These are phyloP conservation scores for Kwoniella sp. DNA, from an alignment of 768 basidiomycete genomes.

Conservation along the genomic window DNA sequence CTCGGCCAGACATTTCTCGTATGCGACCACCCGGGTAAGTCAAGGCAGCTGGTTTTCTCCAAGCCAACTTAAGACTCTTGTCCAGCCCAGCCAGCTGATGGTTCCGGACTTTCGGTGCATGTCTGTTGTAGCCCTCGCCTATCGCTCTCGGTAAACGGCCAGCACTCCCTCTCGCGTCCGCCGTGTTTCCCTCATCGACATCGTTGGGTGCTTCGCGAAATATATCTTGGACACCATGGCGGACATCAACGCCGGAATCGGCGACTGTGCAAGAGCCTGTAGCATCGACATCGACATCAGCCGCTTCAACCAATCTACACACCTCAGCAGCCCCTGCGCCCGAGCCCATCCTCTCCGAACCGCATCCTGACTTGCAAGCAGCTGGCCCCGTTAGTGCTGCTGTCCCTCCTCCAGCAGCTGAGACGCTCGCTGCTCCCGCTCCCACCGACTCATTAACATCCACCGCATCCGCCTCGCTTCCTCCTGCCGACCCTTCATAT, in stretches of 20 bases:
- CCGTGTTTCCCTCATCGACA: conserved; percentile 4
- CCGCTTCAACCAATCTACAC: conserved; percentile 15
- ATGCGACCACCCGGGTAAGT: conserved; percentile 20
- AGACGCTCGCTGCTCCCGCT: conserved; percentile 1
- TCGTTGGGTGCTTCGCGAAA: conserved; percentile 12
- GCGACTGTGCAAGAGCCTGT: conserved; percentile 1
- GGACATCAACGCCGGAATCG: conserved; percentile 11
- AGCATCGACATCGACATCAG: conserved; percentile 7
- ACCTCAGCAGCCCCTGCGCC: conserved; percentile 9
- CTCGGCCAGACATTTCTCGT: conserved; percentile 14
- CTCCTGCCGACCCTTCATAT: conserved; percentile 9
- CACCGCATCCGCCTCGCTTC: conserved; percentile 3
- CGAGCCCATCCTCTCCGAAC: conserved; percentile 34
- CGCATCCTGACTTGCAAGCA: conserved; percentile 40
- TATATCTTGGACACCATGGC: conserved; percentile 40
- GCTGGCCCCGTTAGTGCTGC: not conserved
- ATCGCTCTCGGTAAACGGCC: conserved; percentile 42
- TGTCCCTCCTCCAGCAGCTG: not conserved
- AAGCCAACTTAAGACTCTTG: no score
- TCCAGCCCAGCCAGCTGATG: no score
- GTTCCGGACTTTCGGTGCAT: no score
- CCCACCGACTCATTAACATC: not conserved
- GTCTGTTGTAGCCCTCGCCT: conserved; percentile 31
- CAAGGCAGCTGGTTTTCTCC: not conserved
- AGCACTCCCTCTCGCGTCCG: not conserved